Evolutionary conservation across 2,329 filamentous ascomycete genomes (phyloP), one percentile per base, ranked within the genome.

Genomic region (Eutypella sp.): DNA sequence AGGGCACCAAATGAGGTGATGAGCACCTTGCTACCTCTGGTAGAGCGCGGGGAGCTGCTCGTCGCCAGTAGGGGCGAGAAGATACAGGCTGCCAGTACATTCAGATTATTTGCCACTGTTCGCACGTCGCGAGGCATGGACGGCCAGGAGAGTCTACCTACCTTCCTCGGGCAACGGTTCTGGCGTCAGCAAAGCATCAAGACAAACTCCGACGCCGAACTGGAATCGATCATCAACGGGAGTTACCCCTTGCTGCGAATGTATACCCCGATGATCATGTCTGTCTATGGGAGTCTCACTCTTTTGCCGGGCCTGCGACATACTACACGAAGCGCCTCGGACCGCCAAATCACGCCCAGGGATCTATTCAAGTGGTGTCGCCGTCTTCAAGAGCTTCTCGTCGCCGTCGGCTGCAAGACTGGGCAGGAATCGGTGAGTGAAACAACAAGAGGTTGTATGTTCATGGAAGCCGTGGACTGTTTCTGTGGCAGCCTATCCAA

Each of bases 1-100:
- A 84, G 92, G 51, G 93, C 93, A 10, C 93, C 95, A 4, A 92
- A 89, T 54, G 93, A 99, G 66, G 88, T 99, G 40, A 83, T 99
- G 65, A 95, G 92, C 63, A 90, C 91, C 13, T 78, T 99, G 23
- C 74, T 99, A 22, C 93, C 95, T 9, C 76, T 99, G 8, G 91
- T 99, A 48, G 93, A 99, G 67, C 82, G 87, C 48, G 84, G 89
- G n/a, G 89, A 96, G 63, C 78, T 99, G 13, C 74, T 95, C 4
- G 90, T 99, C 24, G 89, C 93, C 1, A 95, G 85, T 56, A 84
- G 92, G 48, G 91, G 89, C 46, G 90, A 97, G 69, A 85, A 78
- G 5, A 84, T 99, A 41, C 81, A 82, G 59, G 93, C 93, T 44
- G 82, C 87, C 1, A 82, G 82, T 57, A 89, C 87, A 1, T 99